Percentiles rank a stretch among this genome's conserved stretches.
phyloP scores from a whole-genome alignment of 2,329 filamentous ascomycete species.

The Ilyonectria mors-panacis region DNA sequence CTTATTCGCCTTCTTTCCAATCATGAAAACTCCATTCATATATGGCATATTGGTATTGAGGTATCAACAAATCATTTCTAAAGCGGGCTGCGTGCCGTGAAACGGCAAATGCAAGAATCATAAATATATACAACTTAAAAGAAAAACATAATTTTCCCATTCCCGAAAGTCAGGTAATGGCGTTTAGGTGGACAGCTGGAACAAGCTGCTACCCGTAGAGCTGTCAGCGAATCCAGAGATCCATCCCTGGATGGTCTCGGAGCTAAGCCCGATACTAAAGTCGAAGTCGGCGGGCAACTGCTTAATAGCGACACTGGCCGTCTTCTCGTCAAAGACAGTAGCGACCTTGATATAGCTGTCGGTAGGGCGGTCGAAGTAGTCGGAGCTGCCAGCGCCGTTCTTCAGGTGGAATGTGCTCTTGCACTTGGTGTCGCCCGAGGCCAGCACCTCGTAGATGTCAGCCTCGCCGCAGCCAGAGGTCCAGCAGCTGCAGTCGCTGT shows the following conservation, averaged over 20 bases:
- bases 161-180: no score
- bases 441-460: constrained; percentile 81
- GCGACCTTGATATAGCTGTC: constrained; percentile 74
- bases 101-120: constrained; percentile 3
- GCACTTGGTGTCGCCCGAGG: constrained; percentile 73
- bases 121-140: constrained; percentile 21
- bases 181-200: constrained; percentile 35
- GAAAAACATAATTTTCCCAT: no score
- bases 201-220: constrained; percentile 41
- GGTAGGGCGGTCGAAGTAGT: constrained; percentile 80
- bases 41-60: not conserved
- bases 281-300: constrained; percentile 59
- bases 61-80: not conserved
- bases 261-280: constrained; percentile 58
- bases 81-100: not conserved
- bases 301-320: constrained; percentile 70
- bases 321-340: constrained; percentile 70
- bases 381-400: constrained; percentile 74
- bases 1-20: not conserved
- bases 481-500: constrained; percentile 83
- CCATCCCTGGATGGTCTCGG: constrained; percentile 56
- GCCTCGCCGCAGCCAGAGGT: constrained; percentile 78
- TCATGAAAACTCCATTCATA: not conserved
- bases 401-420: constrained; percentile 80
- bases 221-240: constrained; percentile 37